Base-by-base conservation (phyloP, 2,329 filamentous ascomycete genomes). In the Fusarium tanahbumbuense region DNA sequence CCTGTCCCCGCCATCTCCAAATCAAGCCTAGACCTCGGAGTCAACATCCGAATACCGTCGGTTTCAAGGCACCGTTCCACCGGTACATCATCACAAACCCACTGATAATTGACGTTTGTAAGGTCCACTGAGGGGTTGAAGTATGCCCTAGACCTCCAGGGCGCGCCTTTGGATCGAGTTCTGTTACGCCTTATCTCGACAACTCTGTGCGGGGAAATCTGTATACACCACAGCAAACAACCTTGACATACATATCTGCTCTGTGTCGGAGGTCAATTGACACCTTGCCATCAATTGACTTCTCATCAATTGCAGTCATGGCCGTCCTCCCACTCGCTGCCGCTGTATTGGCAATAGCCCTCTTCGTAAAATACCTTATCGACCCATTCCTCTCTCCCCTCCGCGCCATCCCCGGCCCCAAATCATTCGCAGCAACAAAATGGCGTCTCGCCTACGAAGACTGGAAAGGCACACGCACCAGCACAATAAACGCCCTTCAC, bases 391-490 rank as follows among this genome's bases (percentile, higher is more conserved):
- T 67, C 1, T 67, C 63, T 5, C 63, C 63, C 3, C 47, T 67
- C 1, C 54, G 46, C 6, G 22, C 40, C 8, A 23, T 67, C 9
- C 20, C 82, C 79, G 6, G 83, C 80, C 8, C 82, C 80, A 81
- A 76, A 34, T 11, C 74, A 2, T 85, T 80, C 60, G 80, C 81
- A 1, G 50, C 81, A 4, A 82, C 82, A 1, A 81, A 80, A 71
- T 85, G 82, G 82, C 78, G 82, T 4, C 79, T 85, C 1, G 82
- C 82, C 0, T 77, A 77, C 48, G 81, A 83, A 32, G 84, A 85
- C 56, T 84, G 77, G 67, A 76, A 74, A 28, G 84, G 83, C 10
- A 76, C 75, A 3, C 78, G 83, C 3, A 85, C 83, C 3, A 77
- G 77, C 1, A 76, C 66, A 3, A 82, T 86, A 25, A 73, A 83